Conservation (phyloP, 78 protist species). For the slime mould (Dictyostelium discoideum) region DNA sequence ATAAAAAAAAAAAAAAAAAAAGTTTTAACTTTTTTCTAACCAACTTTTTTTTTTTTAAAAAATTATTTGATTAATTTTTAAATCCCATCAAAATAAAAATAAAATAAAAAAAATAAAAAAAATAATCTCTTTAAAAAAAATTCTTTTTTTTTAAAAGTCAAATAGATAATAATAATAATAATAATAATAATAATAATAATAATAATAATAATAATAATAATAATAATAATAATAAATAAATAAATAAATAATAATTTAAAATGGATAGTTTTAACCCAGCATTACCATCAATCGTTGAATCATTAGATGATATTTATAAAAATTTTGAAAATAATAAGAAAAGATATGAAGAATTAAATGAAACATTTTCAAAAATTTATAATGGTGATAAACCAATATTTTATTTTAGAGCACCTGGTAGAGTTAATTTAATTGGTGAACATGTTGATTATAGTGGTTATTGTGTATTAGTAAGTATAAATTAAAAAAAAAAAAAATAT, state of each 20-base stretch:
- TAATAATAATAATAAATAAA: too few species aligned
- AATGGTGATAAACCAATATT: slow-evolving; percentile 52
- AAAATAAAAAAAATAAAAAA: not conserved
- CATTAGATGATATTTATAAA: slow-evolving; percentile 21
- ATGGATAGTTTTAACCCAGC: slow-evolving; percentile 56
- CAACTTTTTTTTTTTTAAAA: too few species aligned
- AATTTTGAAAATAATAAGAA: not conserved
- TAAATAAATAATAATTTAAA: not conserved
- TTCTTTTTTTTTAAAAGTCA: not conserved
- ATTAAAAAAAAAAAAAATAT: not conserved
- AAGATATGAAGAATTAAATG: slow-evolving; percentile 7
- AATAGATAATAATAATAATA: not conserved
- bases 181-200: too few species aligned
- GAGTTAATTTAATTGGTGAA: slow-evolving; percentile 84
- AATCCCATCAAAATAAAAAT: not conserved
- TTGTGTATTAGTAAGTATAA: slow-evolving; percentile 68
- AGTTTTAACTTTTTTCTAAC: too few species aligned
- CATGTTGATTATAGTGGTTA: slow-evolving; percentile 82
- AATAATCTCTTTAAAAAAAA: too few species aligned
- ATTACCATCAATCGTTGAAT: slow-evolving; percentile 31
- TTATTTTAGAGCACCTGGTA: slow-evolving; percentile 80
- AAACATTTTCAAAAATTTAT: slow-evolving; percentile 12
- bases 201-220: too few species aligned
- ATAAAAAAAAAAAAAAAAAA: too few species aligned
- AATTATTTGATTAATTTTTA: not conserved